A percentile compares a stretch with the other conserved stretches of the same genome.
Evolutionary conservation across 495 filamentous ascomycete species (phyloP).

Genomic region (Penicillium paxilli): DNA sequence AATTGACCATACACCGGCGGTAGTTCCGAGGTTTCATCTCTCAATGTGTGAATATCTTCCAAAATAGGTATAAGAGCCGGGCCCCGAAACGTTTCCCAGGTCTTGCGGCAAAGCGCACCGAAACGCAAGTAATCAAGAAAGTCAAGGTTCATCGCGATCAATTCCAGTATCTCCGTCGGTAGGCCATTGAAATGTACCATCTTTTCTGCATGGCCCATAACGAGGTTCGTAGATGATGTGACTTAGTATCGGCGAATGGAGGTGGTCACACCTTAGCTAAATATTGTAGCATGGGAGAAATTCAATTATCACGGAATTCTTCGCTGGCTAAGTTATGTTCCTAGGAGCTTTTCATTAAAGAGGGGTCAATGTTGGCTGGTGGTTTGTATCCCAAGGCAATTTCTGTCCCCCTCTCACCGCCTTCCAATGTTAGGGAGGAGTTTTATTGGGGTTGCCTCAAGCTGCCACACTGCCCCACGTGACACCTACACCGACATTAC

Average conservation of each 20-base stretch:
- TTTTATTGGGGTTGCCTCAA: neutral
- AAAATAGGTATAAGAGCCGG: neutral
- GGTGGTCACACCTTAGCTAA: neutral
- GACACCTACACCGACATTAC: neutral
- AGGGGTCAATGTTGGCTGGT: too few species aligned
- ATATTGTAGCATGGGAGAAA: neutral
- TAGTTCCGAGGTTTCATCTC: neutral
- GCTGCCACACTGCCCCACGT: neutral
- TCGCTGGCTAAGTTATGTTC: neutral
- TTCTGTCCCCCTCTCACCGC: too few species aligned
- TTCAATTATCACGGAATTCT: neutral
- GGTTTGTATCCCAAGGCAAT: too few species aligned
- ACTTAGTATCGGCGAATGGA: neutral
- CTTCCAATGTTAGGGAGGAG: neutral
- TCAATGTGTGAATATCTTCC: neutral
- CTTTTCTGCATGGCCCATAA: neutral
- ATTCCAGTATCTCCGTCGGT: slow-evolving; percentile 7
- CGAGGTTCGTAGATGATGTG: neutral
- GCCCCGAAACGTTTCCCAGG: neutral
- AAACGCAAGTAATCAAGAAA: slow-evolving; percentile 11
- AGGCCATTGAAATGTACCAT: neutral
- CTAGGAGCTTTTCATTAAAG: too few species aligned
- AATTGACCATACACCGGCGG: neutral
- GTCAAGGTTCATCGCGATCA: slow-evolving; percentile 9
- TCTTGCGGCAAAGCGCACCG: slow-evolving; percentile 2